A percentile compares a stretch with the other conserved stretches of the same genome.
phyloP scores from a whole-genome alignment of 805 yeast genomes.

The Lachancea sp. region DNA sequence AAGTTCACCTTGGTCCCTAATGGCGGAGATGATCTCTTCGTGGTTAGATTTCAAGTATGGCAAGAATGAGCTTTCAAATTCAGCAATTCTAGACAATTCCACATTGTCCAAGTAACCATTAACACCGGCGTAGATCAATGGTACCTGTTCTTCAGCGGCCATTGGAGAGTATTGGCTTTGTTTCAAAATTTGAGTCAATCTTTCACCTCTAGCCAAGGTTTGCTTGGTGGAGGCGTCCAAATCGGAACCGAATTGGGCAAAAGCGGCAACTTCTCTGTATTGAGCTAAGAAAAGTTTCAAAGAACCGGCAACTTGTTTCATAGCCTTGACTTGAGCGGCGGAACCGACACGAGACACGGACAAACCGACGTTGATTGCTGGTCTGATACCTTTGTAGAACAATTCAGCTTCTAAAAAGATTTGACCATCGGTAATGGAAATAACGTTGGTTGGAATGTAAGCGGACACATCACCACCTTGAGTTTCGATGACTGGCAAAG shows the following conservation, averaged over 20 bases:
- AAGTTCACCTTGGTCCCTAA: slow-evolving; percentile 85
- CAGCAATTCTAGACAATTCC: slow-evolving; percentile 78
- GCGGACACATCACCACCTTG: slow-evolving; percentile 99
- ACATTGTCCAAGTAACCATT: slow-evolving; percentile 94
- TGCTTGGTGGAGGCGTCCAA: slow-evolving; percentile 99
- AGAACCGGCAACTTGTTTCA: slow-evolving; percentile 98
- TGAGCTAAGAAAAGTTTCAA: slow-evolving; percentile 99
- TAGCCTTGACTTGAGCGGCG: slow-evolving; percentile 99
- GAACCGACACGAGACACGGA: slow-evolving; percentile 99
- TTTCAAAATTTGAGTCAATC: slow-evolving; percentile 97
- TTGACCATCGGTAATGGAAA: slow-evolving; percentile 96
- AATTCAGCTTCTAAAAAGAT: slow-evolving; percentile 98
- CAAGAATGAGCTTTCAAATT: slow-evolving; percentile 89
- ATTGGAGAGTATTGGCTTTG: slow-evolving; percentile 96
- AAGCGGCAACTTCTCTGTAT: slow-evolving; percentile 99
- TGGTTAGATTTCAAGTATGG: slow-evolving; percentile 89
- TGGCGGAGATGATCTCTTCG: slow-evolving; percentile 72
- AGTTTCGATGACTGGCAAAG: slow-evolving; percentile 94
- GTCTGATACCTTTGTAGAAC: slow-evolving; percentile 99
- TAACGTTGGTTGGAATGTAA: slow-evolving; percentile 95
- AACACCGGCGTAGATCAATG: slow-evolving; percentile 98
- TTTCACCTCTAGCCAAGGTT: slow-evolving; percentile 99
- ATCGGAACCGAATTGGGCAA: slow-evolving; percentile 99
- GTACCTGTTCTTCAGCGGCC: slow-evolving; percentile 98
- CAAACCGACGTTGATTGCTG: slow-evolving; percentile 99